Percentiles rank a stretch among this genome's conserved stretches.
Evolutionary conservation across 192 early-diverging fungal species (phyloP).

Genomic region (Pilobolus umbonatus): DNA sequence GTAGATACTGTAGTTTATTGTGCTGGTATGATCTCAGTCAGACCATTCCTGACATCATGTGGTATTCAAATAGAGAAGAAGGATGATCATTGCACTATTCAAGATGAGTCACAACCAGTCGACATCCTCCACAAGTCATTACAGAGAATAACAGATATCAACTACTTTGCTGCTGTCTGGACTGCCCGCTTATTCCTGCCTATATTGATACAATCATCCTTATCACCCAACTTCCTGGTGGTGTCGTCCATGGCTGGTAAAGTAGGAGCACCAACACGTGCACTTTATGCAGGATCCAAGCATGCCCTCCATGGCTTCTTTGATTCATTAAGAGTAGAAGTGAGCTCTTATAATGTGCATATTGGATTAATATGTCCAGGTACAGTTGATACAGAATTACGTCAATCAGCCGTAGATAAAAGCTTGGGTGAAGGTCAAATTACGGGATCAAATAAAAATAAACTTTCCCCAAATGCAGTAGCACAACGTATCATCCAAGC

Average conservation of each 20-base stretch:
- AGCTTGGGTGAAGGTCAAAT: constrained; percentile 3
- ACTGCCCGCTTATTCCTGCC: constrained; percentile 54
- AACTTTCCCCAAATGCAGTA: constrained; percentile 53
- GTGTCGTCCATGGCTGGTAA: constrained; percentile 73
- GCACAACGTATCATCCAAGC: constrained; percentile 62
- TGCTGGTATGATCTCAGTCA: constrained; percentile 72
- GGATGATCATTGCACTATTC: constrained; percentile 5
- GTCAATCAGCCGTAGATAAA: constrained; percentile 60
- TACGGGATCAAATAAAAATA: constrained; percentile 51
- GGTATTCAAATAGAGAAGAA: constrained; percentile 33
- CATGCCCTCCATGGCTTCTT: constrained; percentile 83
- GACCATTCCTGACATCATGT: constrained; percentile 58
- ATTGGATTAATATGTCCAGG: constrained; percentile 69
- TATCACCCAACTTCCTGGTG: constrained; percentile 55
- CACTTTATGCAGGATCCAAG: constrained; percentile 75
- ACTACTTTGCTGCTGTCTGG: constrained; percentile 50
- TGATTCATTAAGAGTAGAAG: constrained; percentile 74
- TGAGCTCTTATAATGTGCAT: constrained; percentile 51
- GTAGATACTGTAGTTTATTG: constrained; percentile 72
- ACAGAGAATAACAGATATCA: constrained; percentile 49
- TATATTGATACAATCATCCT: constrained; percentile 39
- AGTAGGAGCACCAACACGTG: constrained; percentile 69
- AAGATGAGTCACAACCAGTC: constrained; percentile 19
- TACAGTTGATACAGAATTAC: constrained; percentile 69
- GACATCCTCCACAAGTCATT: constrained; percentile 34